Evolutionary conservation across 73 alveolate genomes (phyloP), one percentile per base, ranked within the genome.

Genomic region (Paramecium octaurelia): DNA sequence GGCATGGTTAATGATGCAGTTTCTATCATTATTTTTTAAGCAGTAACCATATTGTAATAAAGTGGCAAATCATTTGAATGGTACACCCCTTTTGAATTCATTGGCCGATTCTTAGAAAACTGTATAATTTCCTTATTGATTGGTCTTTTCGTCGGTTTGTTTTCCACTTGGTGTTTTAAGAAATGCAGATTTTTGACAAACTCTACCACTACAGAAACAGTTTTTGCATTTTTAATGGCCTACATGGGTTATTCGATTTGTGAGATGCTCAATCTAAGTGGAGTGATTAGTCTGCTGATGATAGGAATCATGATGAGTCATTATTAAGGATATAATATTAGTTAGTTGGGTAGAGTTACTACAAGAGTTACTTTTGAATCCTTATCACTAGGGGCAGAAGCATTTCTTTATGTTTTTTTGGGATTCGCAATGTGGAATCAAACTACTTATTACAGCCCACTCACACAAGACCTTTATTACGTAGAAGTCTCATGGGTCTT

Each of bases 1-100:
- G 99, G 99, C 8, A 97, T 98, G 85, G 95, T 97, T 18, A 97
- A 97, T 85, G 99, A 97, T 93, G 99, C 99, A 4, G 99, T 97
- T 27, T 97, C 99, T 31, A 98, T 98, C 46, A 96, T 96, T 58
- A 93, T 98, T n/a, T 96, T 80, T 89, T 27, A 64, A 64, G 84
- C 84, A 31, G 84, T 64, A 1, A 64, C 84, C 2, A 64, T 64
- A 1, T 64, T 64, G 29, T 27, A 64, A 64, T 3, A 64, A 64
- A 64, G 50, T 31, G 84, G 84, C 0, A 64, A 64, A 64, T 64
- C 84, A 14, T 73, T 73, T 36, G 59, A 73, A 36, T 73, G 87
- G 87, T 73, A 73, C 35, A 73, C 87, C n/a, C 87, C 87, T 1
- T 73, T 73, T 38, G 87, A 73, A 73, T 73, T 73, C 20, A 73